Conservation (phyloP, 768 basidiomycete genomes). For the Lactarius quietus region DNA sequence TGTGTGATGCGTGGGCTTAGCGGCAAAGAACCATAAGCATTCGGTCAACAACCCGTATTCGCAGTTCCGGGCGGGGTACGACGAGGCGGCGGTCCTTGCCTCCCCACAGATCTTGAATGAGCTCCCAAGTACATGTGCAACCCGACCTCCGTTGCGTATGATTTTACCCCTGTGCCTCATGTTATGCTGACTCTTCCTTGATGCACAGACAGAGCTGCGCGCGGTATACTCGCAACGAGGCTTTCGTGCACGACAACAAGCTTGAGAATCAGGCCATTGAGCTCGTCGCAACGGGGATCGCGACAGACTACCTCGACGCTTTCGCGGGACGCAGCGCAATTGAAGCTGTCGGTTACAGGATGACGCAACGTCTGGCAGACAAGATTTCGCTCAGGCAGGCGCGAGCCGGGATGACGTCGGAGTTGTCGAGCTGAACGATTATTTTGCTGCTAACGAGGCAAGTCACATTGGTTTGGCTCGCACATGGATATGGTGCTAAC, state of each 20-base stretch:
- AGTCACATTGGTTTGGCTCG: conserved; percentile 4
- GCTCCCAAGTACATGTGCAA: conserved; percentile 82
- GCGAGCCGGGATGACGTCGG: conserved; percentile 68
- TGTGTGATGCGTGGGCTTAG: conserved; percentile 35
- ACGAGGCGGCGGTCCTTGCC: conserved; percentile 61
- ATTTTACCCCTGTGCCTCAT: neutral
- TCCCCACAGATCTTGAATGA: conserved; percentile 68
- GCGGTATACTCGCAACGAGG: conserved; percentile 77
- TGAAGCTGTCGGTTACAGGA: conserved; percentile 74
- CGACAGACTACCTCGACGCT: conserved; percentile 62
- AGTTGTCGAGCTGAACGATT: conserved; percentile 83
- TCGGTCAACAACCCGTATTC: conserved; percentile 82
- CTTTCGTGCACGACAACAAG: conserved; percentile 65
- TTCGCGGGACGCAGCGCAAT: conserved; percentile 71
- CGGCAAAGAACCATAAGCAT: conserved; percentile 82
- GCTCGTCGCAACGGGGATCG: conserved; percentile 61
- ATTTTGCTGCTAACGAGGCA: conserved; percentile 82
- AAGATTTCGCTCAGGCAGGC: conserved; percentile 63
- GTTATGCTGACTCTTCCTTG: neutral
- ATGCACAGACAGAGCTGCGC: conserved; percentile 64
- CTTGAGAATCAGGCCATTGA: conserved; percentile 89
- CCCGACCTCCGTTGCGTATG: conserved; percentile 54
- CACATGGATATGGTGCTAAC: neutral
- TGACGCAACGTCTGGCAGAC: conserved; percentile 68
- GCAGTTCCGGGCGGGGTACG: conserved; percentile 80